These are phyloP conservation scores for Claviceps pazoutovae DNA, from an alignment of 2,329 filamentous ascomycete genomes.

Conservation along the genomic window DNA sequence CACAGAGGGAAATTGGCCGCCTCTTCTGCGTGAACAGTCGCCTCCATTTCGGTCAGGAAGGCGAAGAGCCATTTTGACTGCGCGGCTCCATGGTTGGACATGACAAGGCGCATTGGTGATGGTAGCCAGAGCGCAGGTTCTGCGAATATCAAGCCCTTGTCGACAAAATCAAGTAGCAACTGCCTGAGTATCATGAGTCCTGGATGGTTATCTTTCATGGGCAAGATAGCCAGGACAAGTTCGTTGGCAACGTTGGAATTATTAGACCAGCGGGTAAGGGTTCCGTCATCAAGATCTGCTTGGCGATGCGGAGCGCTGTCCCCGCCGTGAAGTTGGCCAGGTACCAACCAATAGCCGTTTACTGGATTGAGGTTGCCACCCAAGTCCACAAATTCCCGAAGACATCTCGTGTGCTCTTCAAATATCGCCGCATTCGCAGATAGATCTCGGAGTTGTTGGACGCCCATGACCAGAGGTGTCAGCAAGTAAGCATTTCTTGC, in stretches of 20 bases:
- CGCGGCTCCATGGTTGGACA: neutral
- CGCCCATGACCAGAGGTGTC: neutral
- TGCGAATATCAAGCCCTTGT: neutral
- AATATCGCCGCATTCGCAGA: too few relatives aligned
- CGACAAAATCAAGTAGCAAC: neutral
- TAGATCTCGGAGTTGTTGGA: neutral
- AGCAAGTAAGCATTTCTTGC: neutral
- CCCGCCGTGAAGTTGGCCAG: too few relatives aligned
- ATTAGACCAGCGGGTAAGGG: neutral
- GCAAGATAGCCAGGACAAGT: neutral
- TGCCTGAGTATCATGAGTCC: neutral
- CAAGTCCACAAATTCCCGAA: neutral
- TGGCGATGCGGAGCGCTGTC: neutral
- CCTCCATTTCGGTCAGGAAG: neutral
- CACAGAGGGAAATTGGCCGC: neutral
- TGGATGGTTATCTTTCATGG: neutral
- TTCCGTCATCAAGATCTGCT: neutral
- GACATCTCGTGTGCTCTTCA: neutral
- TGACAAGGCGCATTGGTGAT: neutral
- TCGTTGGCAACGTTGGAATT: neutral
- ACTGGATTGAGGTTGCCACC: slow-evolving; percentile 1
- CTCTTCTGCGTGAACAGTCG: neutral
- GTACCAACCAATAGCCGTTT: neutral
- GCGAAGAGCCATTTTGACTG: neutral
- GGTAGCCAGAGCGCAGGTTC: neutral